Evolutionary conservation across 2,329 filamentous ascomycete genomes (phyloP), one percentile per base, ranked within the genome.

Genomic region (Colletotrichum magnum): DNA sequence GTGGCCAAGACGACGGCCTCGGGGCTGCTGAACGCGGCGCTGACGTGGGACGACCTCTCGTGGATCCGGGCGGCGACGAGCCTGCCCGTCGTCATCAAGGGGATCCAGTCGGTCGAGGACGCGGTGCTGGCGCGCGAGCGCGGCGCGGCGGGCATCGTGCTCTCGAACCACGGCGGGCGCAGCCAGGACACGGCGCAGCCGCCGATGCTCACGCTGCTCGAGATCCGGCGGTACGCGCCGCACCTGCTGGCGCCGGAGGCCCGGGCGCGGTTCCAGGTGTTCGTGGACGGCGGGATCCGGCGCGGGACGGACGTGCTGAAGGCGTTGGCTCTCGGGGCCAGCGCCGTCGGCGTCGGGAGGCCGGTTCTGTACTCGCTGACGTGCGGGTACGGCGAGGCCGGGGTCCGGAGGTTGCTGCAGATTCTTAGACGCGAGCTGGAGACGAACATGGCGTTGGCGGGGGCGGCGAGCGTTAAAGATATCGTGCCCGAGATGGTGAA

Each of bases 161-260:
- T 94, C 2, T 88, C 85, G 15, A 94, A 94, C 72, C 92, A 94
- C 76, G 92, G 91, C 1, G 92, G 92, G 0, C 78, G 92, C 56
- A 84, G 79, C 52, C 74, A 84, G 1, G 86, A 88, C 65, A 87
- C 75, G 73, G 81, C 84, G 0, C 70, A 71, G 12, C 36, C 70
- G 24, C 64, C 70, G 51, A 71, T 73, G 39, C 7, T 71, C 10
- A 71, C 68, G 15, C 68, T 73, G 3, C 68, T 73, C 16, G 72
- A 73, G 47, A 57, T 83, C 95, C 5, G 91, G 89, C 45, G 83
- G 92, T 78, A 74, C 66, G 51, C 66, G 60, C 64, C 69, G 52
- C 52, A 72, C 48, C 58, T 73, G 1, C 36, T 74, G 9, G 66
- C 61, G 2, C 61, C 94, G 83, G 28, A 50, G 21, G 41, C 48